Base-by-base conservation (phyloP, 2,329 filamentous ascomycete genomes). In the Akanthomyces muscarius region DNA sequence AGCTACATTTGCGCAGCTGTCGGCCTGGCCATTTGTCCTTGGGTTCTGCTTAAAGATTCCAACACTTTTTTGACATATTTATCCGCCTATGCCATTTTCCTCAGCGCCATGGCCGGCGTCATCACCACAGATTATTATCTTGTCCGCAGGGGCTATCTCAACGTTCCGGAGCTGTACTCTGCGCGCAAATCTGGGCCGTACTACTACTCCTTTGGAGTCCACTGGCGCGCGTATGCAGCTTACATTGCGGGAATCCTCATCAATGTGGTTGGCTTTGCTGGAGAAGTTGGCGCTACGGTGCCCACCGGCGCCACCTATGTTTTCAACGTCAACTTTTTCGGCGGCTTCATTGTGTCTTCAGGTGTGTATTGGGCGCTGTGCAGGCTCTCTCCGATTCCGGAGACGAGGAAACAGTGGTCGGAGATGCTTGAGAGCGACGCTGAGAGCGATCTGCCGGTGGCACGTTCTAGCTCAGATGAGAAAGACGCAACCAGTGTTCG, bases 11-110 rank as follows among this genome's bases (percentile, higher is more conserved):
- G 91, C 71, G 92, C 92, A 0, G 74, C 82, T 0, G 80, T 96
- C 61, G 92, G 91, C 60, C 80, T 97, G 16, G 89, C 86, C 66
- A 96, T 97, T 85, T 95, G 91, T 73, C 93, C 93, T 0, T 94
- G 88, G 85, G 89, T 90, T 64, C 83, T 97, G 0, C 84, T 96
- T 8, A 86, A 83, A 1, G 80, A 80, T 51, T 85, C 86, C 51
- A 96, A 94, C 79, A 87, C 89, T 75, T 97, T 97, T 78, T 94
- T 91, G 0, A 96, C 91, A 4, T 97, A 97, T 72, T 86, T 97
- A 0, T 95, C 90, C 0, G 89, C 93, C 1, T 97, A 97, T 78
- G 92, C 90, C 3, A 91, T 97, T 63, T 97, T 97, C 77, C 83
- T 97, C 16, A 93, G 90, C 64, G 92, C 90, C 51, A 96, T 97